Base-by-base conservation (phyloP, 768 basidiomycete species). In the Mycena latifolia region DNA sequence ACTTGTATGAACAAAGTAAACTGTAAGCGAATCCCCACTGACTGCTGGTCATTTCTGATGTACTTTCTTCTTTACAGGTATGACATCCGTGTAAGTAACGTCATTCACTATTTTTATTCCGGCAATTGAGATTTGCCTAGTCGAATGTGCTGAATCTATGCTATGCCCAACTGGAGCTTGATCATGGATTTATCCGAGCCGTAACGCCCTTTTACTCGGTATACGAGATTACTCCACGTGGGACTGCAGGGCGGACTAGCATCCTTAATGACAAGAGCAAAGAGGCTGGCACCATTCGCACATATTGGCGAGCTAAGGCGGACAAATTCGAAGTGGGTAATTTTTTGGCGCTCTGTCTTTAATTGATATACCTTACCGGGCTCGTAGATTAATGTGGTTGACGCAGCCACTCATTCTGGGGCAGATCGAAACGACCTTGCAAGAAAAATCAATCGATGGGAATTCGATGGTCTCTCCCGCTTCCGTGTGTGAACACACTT, bases 81-180 rank as follows among this genome's bases (percentile, higher is more conserved):
- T 63, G 82, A 82, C 65, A 84, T 84, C 39, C 46, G 41, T 25
- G 69, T 70, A 58, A 47, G n/a, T n/a, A n/a, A n/a, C n/a, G 8
- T 27, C 39, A 41, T 53, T 0, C 1, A 56, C 2, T 28, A 2
- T 27, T 43, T 35, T 14, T 37, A 5, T 37, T 5, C 14, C 37
- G 25, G 14, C n/a, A n/a, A n/a, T n/a, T n/a, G n/a, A n/a, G n/a
- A n/a, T n/a, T n/a, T n/a, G n/a, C n/a, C n/a, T n/a, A 83, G 83
- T 51, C 70, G 39, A 85, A 81, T 65, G 79, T 81, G 17, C 78
- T 86, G 12, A 77, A 76, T 2, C 74, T 86, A 7, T 78, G 77
- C 37, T 86, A 83, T 69, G 84, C 85, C 5, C 76, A 80, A 54
- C 76, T 86, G 10, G 85, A 86, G 70, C 77, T 86, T 12, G 78